Evolutionary conservation across 208 protist genomes (phyloP), one percentile per base, ranked within the genome.

Genomic region (Acanthamoeba sp.): DNA sequence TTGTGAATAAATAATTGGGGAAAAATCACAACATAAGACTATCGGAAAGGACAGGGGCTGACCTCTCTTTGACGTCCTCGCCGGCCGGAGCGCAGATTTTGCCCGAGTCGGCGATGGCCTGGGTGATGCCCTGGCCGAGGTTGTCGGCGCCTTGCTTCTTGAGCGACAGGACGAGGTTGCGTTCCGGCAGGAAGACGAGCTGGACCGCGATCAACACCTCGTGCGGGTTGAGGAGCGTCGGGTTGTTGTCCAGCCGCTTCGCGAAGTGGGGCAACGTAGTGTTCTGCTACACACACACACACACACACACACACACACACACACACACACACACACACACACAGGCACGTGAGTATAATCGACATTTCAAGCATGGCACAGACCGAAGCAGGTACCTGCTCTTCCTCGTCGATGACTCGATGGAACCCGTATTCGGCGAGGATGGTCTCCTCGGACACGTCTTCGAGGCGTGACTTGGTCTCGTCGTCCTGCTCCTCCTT

Each of bases 401-500:
- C 50, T 18, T 88, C 80, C 14, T 57, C 48, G 45, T 88, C 80
- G 48, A 88, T 34, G 34, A 88, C 38, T 7, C 80, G 80, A 22
- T 88, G 80, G 50, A 88, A 88, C 12, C 80, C 80, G 34, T 64
- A 59, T 40, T 88, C 80, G 34, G 50, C 42, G 20, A 64, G 42
- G 14, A 57, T 32, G 80, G 34, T 38, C 71, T 62, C 42, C 50
- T 88, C 80, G 29, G 42, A 52, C 38, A 64, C 16, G 9, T 88
- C 80, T 5, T 52, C 80, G 18, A 88, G 50, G 16, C 42, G 80
- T 24, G 57, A 64, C 80, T 88, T 88, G 42, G 29, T 88, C n/a
- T 88, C 80, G 42, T 88, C 50, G 45, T 88, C 80, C 50, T 88
- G 80, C 50, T 88, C 80, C 34, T 88, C 80, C 50, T 88, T 88